phyloP scores from a whole-genome alignment of 257 asterid genomes.

The Scutellaria minor region DNA sequence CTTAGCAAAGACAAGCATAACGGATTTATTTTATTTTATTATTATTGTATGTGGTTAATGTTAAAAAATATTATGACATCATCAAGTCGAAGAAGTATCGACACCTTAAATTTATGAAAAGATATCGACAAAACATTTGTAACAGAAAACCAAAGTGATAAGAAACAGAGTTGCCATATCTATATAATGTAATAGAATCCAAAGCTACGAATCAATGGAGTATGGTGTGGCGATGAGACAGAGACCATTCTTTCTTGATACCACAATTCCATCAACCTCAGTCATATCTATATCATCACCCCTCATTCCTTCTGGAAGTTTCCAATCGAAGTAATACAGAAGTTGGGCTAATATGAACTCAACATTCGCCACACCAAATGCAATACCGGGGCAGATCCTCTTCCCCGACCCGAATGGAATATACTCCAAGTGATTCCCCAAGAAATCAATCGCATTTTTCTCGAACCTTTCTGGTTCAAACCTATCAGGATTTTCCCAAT shows the following conservation, averaged over 20 bases:
- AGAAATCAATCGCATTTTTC: slow-evolving; percentile 35
- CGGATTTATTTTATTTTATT: too few relatives aligned
- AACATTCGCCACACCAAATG: slow-evolving; percentile 37
- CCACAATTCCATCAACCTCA: slow-evolving; percentile 36
- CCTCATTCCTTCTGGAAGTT: slow-evolving; percentile 35
- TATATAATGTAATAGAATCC: too few relatives aligned
- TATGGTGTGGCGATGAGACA: slow-evolving; percentile 37
- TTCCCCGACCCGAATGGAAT: slow-evolving; percentile 48
- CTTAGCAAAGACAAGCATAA: too few relatives aligned
- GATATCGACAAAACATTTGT: too few relatives aligned
- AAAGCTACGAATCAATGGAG: neutral
- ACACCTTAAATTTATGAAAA: too few relatives aligned
- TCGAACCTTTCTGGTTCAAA: slow-evolving; percentile 52
- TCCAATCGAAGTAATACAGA: slow-evolving; percentile 43
- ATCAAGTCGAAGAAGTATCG: too few relatives aligned
- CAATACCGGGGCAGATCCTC: slow-evolving; percentile 50
- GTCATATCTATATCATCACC: slow-evolving; percentile 30
- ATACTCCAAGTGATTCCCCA: slow-evolving; percentile 44
- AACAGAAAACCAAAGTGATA: too few relatives aligned
- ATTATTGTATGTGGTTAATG: too few relatives aligned
- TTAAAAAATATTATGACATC: too few relatives aligned
- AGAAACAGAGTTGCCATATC: too few relatives aligned
- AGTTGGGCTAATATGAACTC: slow-evolving; percentile 40
- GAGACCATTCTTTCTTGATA: slow-evolving; percentile 34
- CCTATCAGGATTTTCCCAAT: slow-evolving; percentile 45